These are phyloP conservation scores for Lyophyllum atratum DNA, from an alignment of 768 basidiomycete species.

Conservation along the genomic window DNA sequence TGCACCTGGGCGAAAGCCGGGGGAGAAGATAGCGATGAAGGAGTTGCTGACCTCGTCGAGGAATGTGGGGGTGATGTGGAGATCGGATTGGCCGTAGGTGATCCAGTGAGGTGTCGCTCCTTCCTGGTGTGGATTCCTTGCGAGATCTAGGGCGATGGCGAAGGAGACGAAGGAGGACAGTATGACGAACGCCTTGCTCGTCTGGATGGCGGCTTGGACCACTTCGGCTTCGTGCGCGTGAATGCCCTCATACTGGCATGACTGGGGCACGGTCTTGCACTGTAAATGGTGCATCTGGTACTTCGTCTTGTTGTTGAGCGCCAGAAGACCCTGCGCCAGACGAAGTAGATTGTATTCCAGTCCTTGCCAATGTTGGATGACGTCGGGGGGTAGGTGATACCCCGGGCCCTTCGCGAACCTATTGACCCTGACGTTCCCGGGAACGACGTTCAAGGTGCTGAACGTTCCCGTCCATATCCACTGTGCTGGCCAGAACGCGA, in stretches of 20 bases:
- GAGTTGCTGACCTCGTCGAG: background rate
- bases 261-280: background rate
- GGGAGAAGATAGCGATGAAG: background rate
- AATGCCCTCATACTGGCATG: background rate
- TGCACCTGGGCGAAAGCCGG: background rate
- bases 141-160: slow-evolving; percentile 7
- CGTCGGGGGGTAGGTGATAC: background rate
- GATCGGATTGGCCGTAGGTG: background rate
- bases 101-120: background rate
- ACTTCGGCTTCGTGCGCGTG: background rate
- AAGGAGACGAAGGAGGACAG: slow-evolving; percentile 3
- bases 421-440: background rate
- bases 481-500: slow-evolving; percentile 8
- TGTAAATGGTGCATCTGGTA: too few species aligned
- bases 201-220: background rate
- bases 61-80: background rate
- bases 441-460: background rate
- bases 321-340: too few species aligned
- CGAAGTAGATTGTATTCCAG: too few species aligned
- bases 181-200: background rate
- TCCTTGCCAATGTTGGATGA: background rate
- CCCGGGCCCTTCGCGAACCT: background rate
- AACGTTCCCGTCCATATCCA: background rate
- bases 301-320: too few species aligned
- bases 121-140: background rate